Evolutionary conservation across 2,329 filamentous ascomycete species (phyloP).

Genomic region (Fusarium floridanum): DNA sequence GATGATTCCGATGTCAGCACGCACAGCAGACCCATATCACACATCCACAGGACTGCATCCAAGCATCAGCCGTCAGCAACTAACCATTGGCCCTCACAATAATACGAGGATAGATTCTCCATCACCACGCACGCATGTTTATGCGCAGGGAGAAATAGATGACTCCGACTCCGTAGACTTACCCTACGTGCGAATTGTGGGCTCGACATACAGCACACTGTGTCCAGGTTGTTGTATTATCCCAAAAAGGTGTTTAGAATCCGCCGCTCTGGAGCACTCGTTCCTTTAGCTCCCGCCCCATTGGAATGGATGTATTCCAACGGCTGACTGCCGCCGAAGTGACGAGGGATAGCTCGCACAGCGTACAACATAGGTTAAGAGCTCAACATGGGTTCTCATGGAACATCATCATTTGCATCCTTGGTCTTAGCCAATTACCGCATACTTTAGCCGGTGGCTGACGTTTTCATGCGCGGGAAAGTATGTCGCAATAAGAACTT

Average conservation of each 20-base stretch:
- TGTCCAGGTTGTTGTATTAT: not conserved
- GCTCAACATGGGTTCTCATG: not conserved
- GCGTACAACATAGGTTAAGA: not conserved
- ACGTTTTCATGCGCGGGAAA: slow-evolving; percentile 4
- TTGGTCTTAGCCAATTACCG: not conserved
- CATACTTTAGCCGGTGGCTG: slow-evolving; percentile 27
- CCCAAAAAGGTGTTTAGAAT: not conserved
- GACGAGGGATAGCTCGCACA: not conserved
- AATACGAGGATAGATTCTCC: slow-evolving; percentile 7
- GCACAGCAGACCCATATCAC: not conserved
- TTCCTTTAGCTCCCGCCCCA: not conserved
- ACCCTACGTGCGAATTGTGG: not conserved
- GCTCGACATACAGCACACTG: not conserved
- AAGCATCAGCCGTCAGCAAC: slow-evolving; percentile 6
- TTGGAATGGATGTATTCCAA: not conserved
- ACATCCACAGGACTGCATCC: slow-evolving; percentile 3
- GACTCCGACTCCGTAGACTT: not conserved
- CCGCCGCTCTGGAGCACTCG: not conserved
- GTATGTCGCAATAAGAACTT: slow-evolving; percentile 4
- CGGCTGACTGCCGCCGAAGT: not conserved
- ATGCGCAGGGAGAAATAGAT: not conserved
- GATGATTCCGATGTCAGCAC: slow-evolving; percentile 1
- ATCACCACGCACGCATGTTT: not conserved
- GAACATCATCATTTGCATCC: slow-evolving; percentile 20
- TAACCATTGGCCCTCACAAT: not conserved